phyloP scores from a whole-genome alignment of 163 green algal genomes.

The Chlorella variabilis region DNA sequence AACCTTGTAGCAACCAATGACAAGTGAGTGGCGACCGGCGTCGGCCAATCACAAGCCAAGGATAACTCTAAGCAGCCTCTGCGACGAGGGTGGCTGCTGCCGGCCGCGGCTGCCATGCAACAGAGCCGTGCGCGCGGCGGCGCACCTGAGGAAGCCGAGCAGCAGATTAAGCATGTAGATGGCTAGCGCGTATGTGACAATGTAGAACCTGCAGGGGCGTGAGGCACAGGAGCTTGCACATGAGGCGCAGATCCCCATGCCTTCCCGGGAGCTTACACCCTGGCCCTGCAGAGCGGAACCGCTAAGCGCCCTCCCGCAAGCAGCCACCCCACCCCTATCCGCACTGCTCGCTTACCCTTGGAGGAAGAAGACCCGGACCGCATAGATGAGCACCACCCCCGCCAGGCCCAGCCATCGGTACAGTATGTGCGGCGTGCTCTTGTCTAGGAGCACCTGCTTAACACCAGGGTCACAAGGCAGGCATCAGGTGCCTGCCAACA shows the following conservation, averaged over 20 bases:
- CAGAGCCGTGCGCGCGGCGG: not conserved
- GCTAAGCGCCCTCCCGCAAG: too few relatives aligned
- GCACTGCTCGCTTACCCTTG: slow-evolving; percentile 37
- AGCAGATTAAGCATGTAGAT: slow-evolving; percentile 99
- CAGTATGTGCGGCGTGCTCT: slow-evolving; percentile 61
- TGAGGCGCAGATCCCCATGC: too few relatives aligned
- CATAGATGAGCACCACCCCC: slow-evolving; percentile 68
- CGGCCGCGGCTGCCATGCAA: not conserved
- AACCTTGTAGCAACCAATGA: too few relatives aligned
- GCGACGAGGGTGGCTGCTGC: too few relatives aligned
- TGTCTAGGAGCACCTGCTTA: slow-evolving; percentile 76
- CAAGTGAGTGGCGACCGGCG: too few relatives aligned
- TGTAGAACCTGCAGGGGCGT: slow-evolving; percentile 95
- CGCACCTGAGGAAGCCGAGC: slow-evolving; percentile 92
- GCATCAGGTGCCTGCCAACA: too few relatives aligned
- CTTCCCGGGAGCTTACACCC: too few relatives aligned
- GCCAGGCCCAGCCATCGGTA: slow-evolving; percentile 72
- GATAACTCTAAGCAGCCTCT: too few relatives aligned
- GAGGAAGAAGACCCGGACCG: slow-evolving; percentile 78
- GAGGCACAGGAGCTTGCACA: not conserved
- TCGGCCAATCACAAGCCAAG: too few relatives aligned
- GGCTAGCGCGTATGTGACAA: slow-evolving; percentile 97
- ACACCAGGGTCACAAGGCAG: too few relatives aligned
- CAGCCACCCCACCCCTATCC: too few relatives aligned
- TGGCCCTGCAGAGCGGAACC: too few relatives aligned